Base-by-base conservation (phyloP, 192 early-diverging fungal species). In the Gaertneriomyces semiglobifer region DNA sequence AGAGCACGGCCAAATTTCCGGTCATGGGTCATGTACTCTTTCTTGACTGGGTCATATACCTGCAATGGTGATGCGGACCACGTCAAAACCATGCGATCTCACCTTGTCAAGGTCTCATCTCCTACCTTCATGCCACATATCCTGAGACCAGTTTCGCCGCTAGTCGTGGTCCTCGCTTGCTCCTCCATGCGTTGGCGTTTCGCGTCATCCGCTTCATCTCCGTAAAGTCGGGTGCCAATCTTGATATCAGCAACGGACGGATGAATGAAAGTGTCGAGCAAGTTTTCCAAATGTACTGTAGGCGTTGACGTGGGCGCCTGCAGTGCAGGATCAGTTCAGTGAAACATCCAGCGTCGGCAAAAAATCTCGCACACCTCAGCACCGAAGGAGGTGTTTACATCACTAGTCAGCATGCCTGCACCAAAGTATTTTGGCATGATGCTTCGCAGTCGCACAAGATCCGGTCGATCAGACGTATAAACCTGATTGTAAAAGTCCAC, bases 211-310 rank as follows among this genome's bases (percentile, higher is more conserved):
- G 93, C 93, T 40, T 89, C 79, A 33, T 84, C 78, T 50, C 89
- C 93, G 68, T 86, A 88, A 41, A 95, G 72, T 52, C 84, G 81
- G 3, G 81, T 82, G 6, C 94, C 96, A 45, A 98, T 68, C 73
- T 98, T 98, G 25, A 96, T 52, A 74, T 98, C 95, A 47, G 92
- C 72, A 9, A 95, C 75, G 63, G 91, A 95, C 1, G 94, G 87
- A 43, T 84, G 44, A 9, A 63, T 76, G 66, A 92, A 92, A 9
- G 81, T 80, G 54, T 71, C 63, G 4, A 89, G 61, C 44, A 94
- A 52, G 58, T 98, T 93, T 66, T 95, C 89, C 58, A 96, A 69
- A 63, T 88, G 88, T 0, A 57, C 33, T 14, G 55, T 57, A 5
- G 55, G 55, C 0, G 18, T 57, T 33, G 25, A 33, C 25, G 25